Conservation (phyloP, 2,329 filamentous ascomycete genomes). For the Fusarium sublunatum region DNA sequence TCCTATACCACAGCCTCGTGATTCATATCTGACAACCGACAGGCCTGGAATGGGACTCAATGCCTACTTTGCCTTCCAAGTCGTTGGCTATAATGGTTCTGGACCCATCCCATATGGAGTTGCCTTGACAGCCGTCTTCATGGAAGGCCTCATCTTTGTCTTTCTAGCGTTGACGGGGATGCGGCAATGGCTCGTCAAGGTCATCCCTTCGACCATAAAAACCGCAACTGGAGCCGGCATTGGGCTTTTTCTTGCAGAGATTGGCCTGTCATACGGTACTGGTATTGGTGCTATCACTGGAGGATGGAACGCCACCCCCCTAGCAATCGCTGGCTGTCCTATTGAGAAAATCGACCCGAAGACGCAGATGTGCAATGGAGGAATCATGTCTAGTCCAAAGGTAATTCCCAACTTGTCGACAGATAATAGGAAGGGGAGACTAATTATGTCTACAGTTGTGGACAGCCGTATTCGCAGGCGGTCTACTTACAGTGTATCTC, state of each 20-base stretch:
- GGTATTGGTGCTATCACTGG: slow-evolving; percentile 81
- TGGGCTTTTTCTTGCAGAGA: slow-evolving; percentile 78
- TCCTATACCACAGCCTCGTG: slow-evolving; percentile 57
- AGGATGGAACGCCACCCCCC: slow-evolving; percentile 66
- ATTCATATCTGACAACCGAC: slow-evolving; percentile 61
- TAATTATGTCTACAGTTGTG: slow-evolving; percentile 61
- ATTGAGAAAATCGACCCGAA: slow-evolving; percentile 22
- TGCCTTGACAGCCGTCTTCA: slow-evolving; percentile 82
- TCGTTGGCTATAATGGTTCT: slow-evolving; percentile 77
- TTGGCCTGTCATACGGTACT: slow-evolving; percentile 77
- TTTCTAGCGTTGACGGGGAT: slow-evolving; percentile 79
- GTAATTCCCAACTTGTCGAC: not conserved
- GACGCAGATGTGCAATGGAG: slow-evolving; percentile 37
- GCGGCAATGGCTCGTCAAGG: slow-evolving; percentile 83
- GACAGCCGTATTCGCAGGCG: slow-evolving; percentile 84
- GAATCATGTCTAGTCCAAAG: slow-evolving; percentile 39
- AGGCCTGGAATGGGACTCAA: slow-evolving; percentile 67
- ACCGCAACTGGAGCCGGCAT: slow-evolving; percentile 84
- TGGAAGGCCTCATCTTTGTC: slow-evolving; percentile 83
- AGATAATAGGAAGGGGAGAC: fast-evolving
- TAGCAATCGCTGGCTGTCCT: slow-evolving; percentile 76
- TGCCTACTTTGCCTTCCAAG: slow-evolving; percentile 78
- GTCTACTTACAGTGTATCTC: slow-evolving; percentile 77
- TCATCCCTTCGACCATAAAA: slow-evolving; percentile 82
- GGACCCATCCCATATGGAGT: slow-evolving; percentile 77